Evolutionary conservation across 257 asterid species (phyloP).

Genomic region (Verbascum thapsus): DNA sequence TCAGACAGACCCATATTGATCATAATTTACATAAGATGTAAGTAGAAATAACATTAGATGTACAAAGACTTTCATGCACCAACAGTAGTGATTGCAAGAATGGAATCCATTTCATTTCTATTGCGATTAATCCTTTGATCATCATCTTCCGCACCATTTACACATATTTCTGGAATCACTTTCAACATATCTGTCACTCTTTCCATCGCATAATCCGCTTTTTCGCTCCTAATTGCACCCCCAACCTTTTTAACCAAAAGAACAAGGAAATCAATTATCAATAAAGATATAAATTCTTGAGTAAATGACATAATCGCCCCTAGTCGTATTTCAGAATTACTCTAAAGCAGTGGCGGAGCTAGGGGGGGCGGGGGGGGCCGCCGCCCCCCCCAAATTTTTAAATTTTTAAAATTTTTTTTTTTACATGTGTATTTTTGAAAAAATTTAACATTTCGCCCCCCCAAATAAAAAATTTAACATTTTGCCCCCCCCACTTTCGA

Average conservation of each 20-base stretch:
- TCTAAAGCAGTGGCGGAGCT: too few species aligned
- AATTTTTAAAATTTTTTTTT: too few species aligned
- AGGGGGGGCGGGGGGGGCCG: too few species aligned
- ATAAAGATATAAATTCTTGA: not conserved
- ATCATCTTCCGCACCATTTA: conserved; percentile 26
- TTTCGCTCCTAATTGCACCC: conserved; percentile 51
- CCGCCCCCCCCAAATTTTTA: too few species aligned
- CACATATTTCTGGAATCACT: conserved; percentile 78
- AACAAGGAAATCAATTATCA: not conserved
- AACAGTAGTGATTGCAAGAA: conserved; percentile 48
- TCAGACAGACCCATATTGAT: too few species aligned
- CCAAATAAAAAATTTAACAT: too few species aligned
- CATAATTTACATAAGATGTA: conserved; percentile 26
- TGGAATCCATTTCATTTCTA: conserved; percentile 58
- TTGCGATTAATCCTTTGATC: conserved; percentile 29
- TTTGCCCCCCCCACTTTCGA: too few species aligned
- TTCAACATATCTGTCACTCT: conserved; percentile 46
- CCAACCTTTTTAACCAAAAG: conserved; percentile 53
- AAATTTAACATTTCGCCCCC: too few species aligned
- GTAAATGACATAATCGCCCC: too few species aligned
- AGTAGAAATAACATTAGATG: not conserved
- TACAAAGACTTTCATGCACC: conserved; percentile 51
- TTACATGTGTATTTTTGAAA: too few species aligned
- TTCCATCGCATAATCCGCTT: conserved; percentile 75
- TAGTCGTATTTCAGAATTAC: too few species aligned